Percentiles rank a stretch among this genome's conserved stretches.
Conservation (phyloP, 352 stramenopile species). For the Phytophthora foliorum region DNA sequence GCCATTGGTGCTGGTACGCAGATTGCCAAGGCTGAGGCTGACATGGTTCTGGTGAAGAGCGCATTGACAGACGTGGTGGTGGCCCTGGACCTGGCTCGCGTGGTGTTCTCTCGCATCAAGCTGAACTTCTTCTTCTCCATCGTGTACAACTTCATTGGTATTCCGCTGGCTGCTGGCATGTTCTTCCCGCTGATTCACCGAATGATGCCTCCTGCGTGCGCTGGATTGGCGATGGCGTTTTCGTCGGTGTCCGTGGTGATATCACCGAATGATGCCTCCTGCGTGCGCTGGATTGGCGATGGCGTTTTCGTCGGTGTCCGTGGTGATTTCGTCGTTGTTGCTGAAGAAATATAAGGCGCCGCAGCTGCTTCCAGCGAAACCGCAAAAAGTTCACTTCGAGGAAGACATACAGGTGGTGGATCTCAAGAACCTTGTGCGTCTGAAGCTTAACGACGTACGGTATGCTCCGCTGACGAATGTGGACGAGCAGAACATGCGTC, state of each 20-base stretch:
- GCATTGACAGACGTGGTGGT: slow-evolving; percentile 87
- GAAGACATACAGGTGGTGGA: slow-evolving; percentile 79
- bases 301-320: slow-evolving; percentile 91
- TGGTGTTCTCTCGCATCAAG: slow-evolving; percentile 85
- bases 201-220: slow-evolving; percentile 88
- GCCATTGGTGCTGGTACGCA: slow-evolving; percentile 93
- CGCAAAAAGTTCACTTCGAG: slow-evolving; percentile 53
- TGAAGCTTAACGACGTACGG: slow-evolving; percentile 63
- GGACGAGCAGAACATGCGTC: slow-evolving; percentile 41
- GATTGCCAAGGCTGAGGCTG: slow-evolving; percentile 87
- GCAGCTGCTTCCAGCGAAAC: slow-evolving; percentile 48
- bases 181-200: slow-evolving; percentile 88
- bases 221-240: slow-evolving; percentile 89
- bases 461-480: slow-evolving; percentile 79
- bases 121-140: slow-evolving; percentile 92
- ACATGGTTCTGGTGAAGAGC: slow-evolving; percentile 92
- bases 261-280: slow-evolving; percentile 86
- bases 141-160: slow-evolving; percentile 88
- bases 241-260: slow-evolving; percentile 90
- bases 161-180: slow-evolving; percentile 84
- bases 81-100: slow-evolving; percentile 81
- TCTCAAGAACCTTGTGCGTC: slow-evolving; percentile 79
- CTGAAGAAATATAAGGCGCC: slow-evolving; percentile 82
- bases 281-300: slow-evolving; percentile 88
- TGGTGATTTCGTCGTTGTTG: slow-evolving; percentile 87